Evolutionary conservation across 345 rosid genomes (phyloP), one percentile per base, ranked within the genome.

Genomic region (Pugionium cornutum): DNA sequence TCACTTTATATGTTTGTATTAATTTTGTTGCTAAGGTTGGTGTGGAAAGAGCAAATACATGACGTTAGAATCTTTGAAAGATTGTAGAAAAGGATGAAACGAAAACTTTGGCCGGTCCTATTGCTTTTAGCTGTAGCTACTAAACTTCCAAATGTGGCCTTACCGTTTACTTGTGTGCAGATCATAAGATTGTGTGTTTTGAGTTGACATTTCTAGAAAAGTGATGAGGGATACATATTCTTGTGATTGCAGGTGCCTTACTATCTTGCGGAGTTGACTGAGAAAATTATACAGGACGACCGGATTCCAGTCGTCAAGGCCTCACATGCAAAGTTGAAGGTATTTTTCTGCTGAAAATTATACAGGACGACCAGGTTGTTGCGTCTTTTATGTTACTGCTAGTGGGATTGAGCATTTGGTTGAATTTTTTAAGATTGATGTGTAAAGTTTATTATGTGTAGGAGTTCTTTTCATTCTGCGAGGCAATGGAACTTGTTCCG

Each of bases 251-350:
- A 33, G 36, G 36, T 33, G 36, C 36, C 36, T 33, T 33, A 33
- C 36, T 33, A 33, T 77, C 81, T 82, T 58, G 91, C 83, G 2
- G 98, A 91, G 81, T 71, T 95, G 80, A 86, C 74, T 2, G 99
- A 89, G 76, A 33, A 3, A 33, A 33, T 5, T 5, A 33, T 2
- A 33, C 36, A 33, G 36, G 36, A 33, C 5, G 36, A 33, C 3
- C 36, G 36, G 36, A 33, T 33, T 33, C 85, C 36, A 33, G 1
- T 33, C 5, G 36, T 33, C 36, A 33, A 33, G 36, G 36, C 36
- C 5, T 33, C 36, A 33, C 36, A 33, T 33, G 36, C 4, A 33
- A 33, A 33, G 36, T 33, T 33, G 5, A 33, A 33, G 36, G 36
- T 33, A 33, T 3, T 33, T 33, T 33, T 33, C 36, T 53, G 58